phyloP scores from a whole-genome alignment of 495 filamentous ascomycete species.

The Talaromyces ruber region DNA sequence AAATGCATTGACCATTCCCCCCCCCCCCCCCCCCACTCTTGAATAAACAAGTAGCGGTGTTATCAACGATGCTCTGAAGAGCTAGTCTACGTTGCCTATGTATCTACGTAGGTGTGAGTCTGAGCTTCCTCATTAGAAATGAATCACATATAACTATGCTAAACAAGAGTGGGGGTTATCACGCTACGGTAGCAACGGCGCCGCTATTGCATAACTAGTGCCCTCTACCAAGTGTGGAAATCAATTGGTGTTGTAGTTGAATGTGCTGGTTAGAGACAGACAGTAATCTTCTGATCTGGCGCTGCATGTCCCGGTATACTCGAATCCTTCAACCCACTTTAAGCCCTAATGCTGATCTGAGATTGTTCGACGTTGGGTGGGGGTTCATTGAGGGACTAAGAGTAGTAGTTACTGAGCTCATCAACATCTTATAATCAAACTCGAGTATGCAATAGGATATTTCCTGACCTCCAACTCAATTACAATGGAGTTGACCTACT shows the following conservation, averaged over 20 bases:
- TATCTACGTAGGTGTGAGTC: not conserved
- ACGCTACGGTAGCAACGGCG: not conserved
- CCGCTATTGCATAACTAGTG: not conserved
- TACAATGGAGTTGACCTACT: not conserved
- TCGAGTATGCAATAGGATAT: not conserved
- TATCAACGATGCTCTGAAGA: no score
- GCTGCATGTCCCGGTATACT: not conserved
- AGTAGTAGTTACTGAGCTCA: not conserved
- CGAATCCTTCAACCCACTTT: not conserved
- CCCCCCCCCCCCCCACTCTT: not conserved
- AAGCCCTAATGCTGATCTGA: not conserved
- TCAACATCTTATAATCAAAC: not conserved
- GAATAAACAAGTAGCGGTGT: not conserved
- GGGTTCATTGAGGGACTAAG: not conserved
- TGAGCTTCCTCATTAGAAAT: not conserved
- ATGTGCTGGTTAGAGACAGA: not conserved
- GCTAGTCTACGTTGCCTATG: not conserved
- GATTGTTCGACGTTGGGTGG: not conserved
- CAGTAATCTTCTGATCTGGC: not conserved
- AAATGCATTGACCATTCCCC: no score
- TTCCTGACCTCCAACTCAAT: not conserved
- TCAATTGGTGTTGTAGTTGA: not conserved
- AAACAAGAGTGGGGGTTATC: not conserved
- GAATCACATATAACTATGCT: not conserved
- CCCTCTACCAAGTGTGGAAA: not conserved